Conservation (phyloP, 2,329 filamentous ascomycete species). For the Colletotrichum chrysophilum region DNA sequence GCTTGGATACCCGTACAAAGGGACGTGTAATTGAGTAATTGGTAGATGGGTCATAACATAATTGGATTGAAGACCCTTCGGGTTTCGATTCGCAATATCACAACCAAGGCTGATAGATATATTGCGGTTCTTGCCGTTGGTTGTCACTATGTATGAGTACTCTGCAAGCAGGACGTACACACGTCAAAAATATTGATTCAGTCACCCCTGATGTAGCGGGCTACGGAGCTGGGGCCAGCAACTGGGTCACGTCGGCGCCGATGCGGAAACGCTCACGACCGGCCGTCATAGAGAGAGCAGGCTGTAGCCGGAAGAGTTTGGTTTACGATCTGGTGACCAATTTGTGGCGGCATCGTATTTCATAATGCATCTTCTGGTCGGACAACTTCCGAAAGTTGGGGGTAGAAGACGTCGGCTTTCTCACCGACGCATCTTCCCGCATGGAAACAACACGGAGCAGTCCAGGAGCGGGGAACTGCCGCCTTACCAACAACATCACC, state of each 20-base stretch:
- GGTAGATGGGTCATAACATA: not conserved
- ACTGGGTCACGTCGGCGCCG: not conserved
- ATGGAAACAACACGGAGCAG: not conserved
- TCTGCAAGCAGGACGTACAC: not conserved
- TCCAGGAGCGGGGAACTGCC: not conserved
- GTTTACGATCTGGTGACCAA: not conserved
- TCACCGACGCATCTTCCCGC: not conserved
- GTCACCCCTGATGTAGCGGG: not conserved
- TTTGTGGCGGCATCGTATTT: not conserved
- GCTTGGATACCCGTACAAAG: not conserved
- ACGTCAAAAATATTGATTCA: not conserved
- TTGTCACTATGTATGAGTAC: not conserved
- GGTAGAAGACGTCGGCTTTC: not conserved
- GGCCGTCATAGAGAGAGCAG: not conserved
- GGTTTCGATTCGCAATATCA: not conserved
- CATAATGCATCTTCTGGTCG: not conserved
- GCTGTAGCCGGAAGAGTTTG: not conserved
- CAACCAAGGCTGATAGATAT: not conserved
- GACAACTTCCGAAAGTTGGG: not conserved
- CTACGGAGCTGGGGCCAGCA: not conserved
- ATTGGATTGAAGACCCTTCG: not conserved
- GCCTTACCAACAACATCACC: not conserved
- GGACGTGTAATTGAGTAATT: not conserved
- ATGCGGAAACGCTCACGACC: not conserved
- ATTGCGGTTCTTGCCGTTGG: not conserved